These are phyloP conservation scores for Vanrija sp. DNA, from an alignment of 1,284 basidiomycete genomes.

Conservation along the genomic window DNA sequence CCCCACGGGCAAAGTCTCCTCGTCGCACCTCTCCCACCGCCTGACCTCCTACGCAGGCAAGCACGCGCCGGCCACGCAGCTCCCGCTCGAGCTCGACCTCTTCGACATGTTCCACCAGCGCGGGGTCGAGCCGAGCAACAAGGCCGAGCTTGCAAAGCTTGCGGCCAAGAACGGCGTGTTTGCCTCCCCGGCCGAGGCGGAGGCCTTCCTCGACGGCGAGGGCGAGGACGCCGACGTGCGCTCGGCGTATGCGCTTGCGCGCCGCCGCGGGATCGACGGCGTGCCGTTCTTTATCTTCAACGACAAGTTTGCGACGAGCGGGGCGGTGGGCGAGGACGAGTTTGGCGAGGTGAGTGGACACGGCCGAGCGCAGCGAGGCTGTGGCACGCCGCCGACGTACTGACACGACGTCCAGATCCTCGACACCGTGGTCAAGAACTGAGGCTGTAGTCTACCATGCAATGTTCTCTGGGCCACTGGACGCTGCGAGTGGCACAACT, in stretches of 20 bases:
- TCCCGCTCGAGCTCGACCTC: conserved; percentile 34
- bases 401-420: background rate
- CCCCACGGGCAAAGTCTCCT: conserved; percentile 39
- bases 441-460: too few species aligned
- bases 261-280: conserved; percentile 47
- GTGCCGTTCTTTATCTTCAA: conserved; percentile 52
- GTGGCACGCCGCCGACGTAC: background rate
- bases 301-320: conserved; percentile 45
- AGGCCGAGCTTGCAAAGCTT: conserved; percentile 34
- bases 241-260: conserved; percentile 34
- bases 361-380: background rate
- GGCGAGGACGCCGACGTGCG: conserved; percentile 39
- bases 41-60: conserved; percentile 35
- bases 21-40: conserved; percentile 48
- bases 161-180: conserved; percentile 47
- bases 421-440: background rate
- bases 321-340: conserved; percentile 51
- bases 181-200: conserved; percentile 25
- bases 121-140: conserved; percentile 42
- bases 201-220: conserved; percentile 32
- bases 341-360: conserved; percentile 48
- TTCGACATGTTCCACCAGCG: conserved; percentile 47
- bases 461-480: too few species aligned
- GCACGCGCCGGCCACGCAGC: conserved; percentile 41
- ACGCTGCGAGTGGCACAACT: too few species aligned